These are phyloP conservation scores for Selaginella tamariscina DNA, from an alignment of 75 land plant species.

Conservation along the genomic window DNA sequence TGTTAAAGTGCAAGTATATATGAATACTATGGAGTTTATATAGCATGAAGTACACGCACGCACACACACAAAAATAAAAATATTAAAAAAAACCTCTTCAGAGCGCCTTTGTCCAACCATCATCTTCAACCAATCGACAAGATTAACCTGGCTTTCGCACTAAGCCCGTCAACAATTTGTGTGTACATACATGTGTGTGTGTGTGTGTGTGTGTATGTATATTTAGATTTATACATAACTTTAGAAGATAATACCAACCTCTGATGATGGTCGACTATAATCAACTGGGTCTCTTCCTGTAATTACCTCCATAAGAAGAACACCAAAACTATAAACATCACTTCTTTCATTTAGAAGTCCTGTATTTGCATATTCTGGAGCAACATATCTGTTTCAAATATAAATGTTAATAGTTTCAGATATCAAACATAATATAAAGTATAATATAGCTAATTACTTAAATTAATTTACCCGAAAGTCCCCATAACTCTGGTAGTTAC, in stretches of 20 bases:
- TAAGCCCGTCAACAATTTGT: no score
- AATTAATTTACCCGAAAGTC: constrained; percentile 41
- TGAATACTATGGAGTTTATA: no score
- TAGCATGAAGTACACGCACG: no score
- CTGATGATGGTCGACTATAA: constrained; percentile 42
- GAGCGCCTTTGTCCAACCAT: not conserved
- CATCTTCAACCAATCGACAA: not conserved
- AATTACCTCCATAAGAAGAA: constrained; percentile 52
- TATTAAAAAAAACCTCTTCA: not conserved
- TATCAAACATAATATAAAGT: not conserved
- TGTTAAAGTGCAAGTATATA: no score
- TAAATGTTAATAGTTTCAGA: not conserved
- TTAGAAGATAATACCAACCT: constrained; percentile 24
- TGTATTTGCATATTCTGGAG: constrained; percentile 67
- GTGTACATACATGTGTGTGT: no score
- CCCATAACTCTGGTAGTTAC: constrained; percentile 71
- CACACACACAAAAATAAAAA: no score
- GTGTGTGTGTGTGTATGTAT: no score
- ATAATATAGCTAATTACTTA: no score
- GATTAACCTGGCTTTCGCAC: not conserved
- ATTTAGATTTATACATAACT: no score
- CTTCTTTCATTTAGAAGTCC: constrained; percentile 65
- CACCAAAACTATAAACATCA: constrained; percentile 63
- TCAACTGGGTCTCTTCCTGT: constrained; percentile 72
- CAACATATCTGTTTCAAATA: constrained; percentile 41